These are phyloP conservation scores for Cyanodermella asteris DNA, from an alignment of 2,329 filamentous ascomycete genomes.

Conservation along the genomic window DNA sequence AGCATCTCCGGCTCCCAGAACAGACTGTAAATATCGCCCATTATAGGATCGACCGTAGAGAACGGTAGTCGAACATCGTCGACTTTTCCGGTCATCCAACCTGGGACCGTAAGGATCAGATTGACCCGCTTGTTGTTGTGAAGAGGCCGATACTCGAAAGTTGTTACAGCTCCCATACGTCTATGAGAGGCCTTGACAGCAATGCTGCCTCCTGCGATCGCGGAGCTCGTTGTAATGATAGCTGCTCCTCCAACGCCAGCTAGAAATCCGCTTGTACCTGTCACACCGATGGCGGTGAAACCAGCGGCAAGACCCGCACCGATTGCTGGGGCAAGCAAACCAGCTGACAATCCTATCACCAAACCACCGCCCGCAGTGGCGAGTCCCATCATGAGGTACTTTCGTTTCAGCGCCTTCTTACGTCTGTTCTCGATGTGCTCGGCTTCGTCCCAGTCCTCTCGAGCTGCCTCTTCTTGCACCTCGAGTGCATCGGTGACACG, in stretches of 20 bases:
- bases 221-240: constrained; percentile 76
- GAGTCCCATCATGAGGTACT: constrained; percentile 87
- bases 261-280: constrained; percentile 71
- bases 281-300: constrained; percentile 83
- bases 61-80: constrained; percentile 91
- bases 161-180: constrained; percentile 77
- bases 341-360: constrained; percentile 86
- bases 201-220: constrained; percentile 68
- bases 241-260: constrained; percentile 83
- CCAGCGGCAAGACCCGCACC: constrained; percentile 84
- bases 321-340: constrained; percentile 77
- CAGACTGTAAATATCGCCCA: constrained; percentile 95
- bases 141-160: constrained; percentile 86
- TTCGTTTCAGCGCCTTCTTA: constrained; percentile 58
- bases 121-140: constrained; percentile 98
- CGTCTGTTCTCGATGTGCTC: constrained; percentile 75
- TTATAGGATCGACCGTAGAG: constrained; percentile 88
- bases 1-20: constrained; percentile 98
- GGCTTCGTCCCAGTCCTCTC: constrained; percentile 95
- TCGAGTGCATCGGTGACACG: constrained; percentile 88
- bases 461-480: constrained; percentile 86
- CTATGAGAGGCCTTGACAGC: constrained; percentile 68
- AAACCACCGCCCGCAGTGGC: constrained; percentile 88
- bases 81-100: constrained; percentile 96
- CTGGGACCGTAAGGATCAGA: constrained; percentile 80